phyloP scores from a whole-genome alignment of 1,139 yeast species.

The Debaryomyces sp. region DNA sequence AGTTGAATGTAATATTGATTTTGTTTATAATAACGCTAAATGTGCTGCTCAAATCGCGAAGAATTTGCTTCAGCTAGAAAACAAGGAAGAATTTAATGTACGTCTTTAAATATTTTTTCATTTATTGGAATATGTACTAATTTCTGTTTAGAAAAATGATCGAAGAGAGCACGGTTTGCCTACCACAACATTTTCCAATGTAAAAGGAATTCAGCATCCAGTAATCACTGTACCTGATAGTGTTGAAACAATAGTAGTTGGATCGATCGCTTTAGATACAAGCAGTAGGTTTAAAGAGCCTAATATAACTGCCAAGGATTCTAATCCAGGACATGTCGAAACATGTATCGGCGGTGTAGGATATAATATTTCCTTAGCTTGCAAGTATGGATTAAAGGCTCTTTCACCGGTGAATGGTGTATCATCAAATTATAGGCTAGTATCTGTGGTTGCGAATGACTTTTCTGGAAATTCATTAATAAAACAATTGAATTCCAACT shows the following conservation, averaged over 20 bases:
- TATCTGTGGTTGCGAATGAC: constrained; percentile 66
- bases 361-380: constrained; percentile 69
- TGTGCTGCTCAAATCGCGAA: constrained; percentile 70
- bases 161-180: too few relatives aligned
- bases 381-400: constrained; percentile 23
- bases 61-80: constrained; percentile 46
- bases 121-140: constrained; percentile 11
- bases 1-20: constrained; percentile 68
- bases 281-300: constrained; percentile 45
- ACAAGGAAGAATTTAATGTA: constrained; percentile 15
- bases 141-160: neutral
- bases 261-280: constrained; percentile 78
- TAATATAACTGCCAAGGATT: constrained; percentile 50
- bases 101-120: constrained; percentile 6
- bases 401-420: constrained; percentile 12
- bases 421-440: constrained; percentile 35
- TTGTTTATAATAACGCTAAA: constrained; percentile 76
- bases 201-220: too few relatives aligned
- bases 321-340: constrained; percentile 67
- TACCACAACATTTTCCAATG: neutral
- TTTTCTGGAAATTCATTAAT: constrained; percentile 49
- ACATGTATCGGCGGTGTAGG: constrained; percentile 85
- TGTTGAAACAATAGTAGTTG: constrained; percentile 53
- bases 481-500: constrained; percentile 24
- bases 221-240: too few relatives aligned